Percentiles rank a stretch among this genome's conserved stretches.
Conservation (phyloP, 768 basidiomycete species). For the Collybia sp. region DNA sequence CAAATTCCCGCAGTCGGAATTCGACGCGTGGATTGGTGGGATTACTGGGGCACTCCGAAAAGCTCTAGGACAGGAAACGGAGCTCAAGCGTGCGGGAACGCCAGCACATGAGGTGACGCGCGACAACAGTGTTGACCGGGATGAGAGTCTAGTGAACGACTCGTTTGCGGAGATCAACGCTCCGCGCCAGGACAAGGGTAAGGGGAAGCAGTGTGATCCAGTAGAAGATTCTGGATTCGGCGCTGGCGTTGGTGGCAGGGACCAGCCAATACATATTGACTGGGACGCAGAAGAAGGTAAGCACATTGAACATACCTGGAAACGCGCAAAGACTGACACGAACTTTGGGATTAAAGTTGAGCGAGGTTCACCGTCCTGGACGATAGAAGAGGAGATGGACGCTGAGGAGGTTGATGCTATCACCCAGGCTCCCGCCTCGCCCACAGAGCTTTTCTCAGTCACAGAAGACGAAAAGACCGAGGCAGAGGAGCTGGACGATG, state of each 20-base stretch:
- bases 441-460: too few species aligned
- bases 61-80: slow-evolving; percentile 51
- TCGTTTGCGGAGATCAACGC: slow-evolving; percentile 52
- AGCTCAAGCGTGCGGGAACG: slow-evolving; percentile 10
- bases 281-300: slow-evolving; percentile 26
- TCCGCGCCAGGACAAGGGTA: slow-evolving; percentile 32
- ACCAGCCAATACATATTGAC: slow-evolving; percentile 44
- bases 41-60: slow-evolving; percentile 52
- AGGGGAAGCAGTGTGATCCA: slow-evolving; percentile 61
- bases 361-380: background rate
- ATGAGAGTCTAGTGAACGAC: slow-evolving; percentile 36
- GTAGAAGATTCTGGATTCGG: slow-evolving; percentile 54
- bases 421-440: too few species aligned
- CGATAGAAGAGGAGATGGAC: slow-evolving; percentile 16
- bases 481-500: slow-evolving; percentile 14
- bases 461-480: slow-evolving; percentile 14
- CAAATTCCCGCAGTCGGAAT: slow-evolving; percentile 62
- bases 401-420: slow-evolving; percentile 7
- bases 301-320: too few species aligned
- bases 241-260: slow-evolving; percentile 18
- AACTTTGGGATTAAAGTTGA: too few species aligned
- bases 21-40: slow-evolving; percentile 67
- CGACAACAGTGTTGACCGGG: slow-evolving; percentile 12
- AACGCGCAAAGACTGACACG: too few species aligned
- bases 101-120: slow-evolving; percentile 10